Evolutionary conservation across 305 asterid genomes (phyloP).

Genomic region (Fraxinus sp.): DNA sequence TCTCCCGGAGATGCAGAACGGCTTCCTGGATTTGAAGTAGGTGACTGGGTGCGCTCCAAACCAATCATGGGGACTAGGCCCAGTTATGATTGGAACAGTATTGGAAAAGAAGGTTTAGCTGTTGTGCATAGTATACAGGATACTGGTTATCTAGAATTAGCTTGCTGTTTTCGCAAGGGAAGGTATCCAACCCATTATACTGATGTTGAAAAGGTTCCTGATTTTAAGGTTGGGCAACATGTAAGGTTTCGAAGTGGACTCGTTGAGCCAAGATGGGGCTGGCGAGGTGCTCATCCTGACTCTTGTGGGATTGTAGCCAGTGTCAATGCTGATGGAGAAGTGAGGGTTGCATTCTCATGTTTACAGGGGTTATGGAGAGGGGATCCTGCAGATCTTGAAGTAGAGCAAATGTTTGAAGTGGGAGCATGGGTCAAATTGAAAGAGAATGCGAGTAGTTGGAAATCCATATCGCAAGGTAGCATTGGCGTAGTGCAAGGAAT

Average conservation of each 20-base stretch:
- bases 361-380: constrained; percentile 75
- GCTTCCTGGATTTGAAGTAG: constrained; percentile 87
- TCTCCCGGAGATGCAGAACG: constrained; percentile 96
- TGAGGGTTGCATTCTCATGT: constrained; percentile 65
- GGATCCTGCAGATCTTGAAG: constrained; percentile 84
- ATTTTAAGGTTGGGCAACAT: constrained; percentile 77
- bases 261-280: constrained; percentile 93
- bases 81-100: constrained; percentile 89
- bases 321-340: constrained; percentile 84
- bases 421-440: constrained; percentile 86
- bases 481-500: constrained; percentile 85
- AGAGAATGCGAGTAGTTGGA: constrained; percentile 59
- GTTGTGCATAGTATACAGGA: constrained; percentile 86
- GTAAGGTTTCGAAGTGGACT: constrained; percentile 68
- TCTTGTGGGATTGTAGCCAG: constrained; percentile 72
- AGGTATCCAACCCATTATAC: constrained; percentile 61
- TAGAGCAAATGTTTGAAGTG: constrained; percentile 67
- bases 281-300: constrained; percentile 76
- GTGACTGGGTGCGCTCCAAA: constrained; percentile 96
- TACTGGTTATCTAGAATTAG: constrained; percentile 80
- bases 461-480: constrained; percentile 68
- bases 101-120: constrained; percentile 84
- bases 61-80: constrained; percentile 85
- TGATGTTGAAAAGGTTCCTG: constrained; percentile 84
- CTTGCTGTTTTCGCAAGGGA: constrained; percentile 88